Evolutionary conservation across 2,329 filamentous ascomycete species (phyloP).

Genomic region (Claviceps arundinis): DNA sequence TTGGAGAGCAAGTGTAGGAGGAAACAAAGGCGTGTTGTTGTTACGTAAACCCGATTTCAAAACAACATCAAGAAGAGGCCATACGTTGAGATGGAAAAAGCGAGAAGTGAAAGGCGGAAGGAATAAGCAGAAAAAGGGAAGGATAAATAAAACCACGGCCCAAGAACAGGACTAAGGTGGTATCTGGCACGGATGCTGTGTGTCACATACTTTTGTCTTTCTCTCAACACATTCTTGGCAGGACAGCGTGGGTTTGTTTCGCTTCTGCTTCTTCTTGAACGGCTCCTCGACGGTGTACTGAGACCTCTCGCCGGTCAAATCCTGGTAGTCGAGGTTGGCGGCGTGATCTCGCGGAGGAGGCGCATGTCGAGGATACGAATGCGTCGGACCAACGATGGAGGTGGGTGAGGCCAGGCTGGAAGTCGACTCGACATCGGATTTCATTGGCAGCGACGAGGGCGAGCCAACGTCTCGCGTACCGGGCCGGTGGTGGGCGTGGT

Average conservation of each 20-base stretch:
- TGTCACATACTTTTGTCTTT: slow-evolving; percentile 57
- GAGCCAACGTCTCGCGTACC: slow-evolving; percentile 1
- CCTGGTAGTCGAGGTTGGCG: slow-evolving; percentile 8
- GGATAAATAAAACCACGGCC: too few species aligned
- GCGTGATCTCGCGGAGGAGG: slow-evolving; percentile 1
- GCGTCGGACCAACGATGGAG: background rate
- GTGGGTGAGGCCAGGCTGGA: slow-evolving; percentile 3
- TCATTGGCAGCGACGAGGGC: slow-evolving; percentile 2
- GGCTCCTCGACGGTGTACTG: slow-evolving; percentile 22
- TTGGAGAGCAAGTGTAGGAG: background rate
- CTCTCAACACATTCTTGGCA: slow-evolving; percentile 71
- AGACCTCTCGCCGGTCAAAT: slow-evolving; percentile 4
- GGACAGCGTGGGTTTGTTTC: slow-evolving; percentile 71
- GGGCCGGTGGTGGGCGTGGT: slow-evolving; percentile 3
- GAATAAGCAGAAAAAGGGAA: background rate
- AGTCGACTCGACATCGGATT: slow-evolving; percentile 5
- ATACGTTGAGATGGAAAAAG: background rate
- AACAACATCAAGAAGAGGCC: background rate
- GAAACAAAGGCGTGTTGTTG: background rate
- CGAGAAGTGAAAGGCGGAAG: background rate
- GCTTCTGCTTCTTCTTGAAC: slow-evolving; percentile 62
- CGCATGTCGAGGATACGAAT: slow-evolving; percentile 5
- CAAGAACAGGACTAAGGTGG: too few species aligned
- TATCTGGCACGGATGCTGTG: background rate
- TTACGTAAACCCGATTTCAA: background rate